Evolutionary conservation across 495 filamentous ascomycete genomes (phyloP).

Genomic region (Acidomyces sp.): DNA sequence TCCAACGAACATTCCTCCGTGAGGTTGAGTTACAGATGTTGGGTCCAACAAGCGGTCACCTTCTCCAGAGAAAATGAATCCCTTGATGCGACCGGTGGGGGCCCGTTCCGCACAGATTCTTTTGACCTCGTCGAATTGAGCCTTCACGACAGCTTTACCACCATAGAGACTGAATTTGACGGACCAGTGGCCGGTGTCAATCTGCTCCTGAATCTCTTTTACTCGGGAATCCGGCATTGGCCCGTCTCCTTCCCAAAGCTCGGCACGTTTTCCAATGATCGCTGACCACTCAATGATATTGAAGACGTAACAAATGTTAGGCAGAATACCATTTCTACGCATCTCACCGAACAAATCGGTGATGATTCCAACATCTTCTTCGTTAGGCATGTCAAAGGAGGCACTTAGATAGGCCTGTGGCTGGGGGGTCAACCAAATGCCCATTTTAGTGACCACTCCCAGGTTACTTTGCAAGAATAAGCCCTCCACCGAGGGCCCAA

Average conservation of each 20-base stretch:
- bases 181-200: constrained; percentile 14
- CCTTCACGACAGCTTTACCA: neutral
- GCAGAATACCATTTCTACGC: constrained; percentile 17
- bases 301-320: constrained; percentile 18
- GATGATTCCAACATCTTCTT: constrained; percentile 34
- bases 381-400: constrained; percentile 35
- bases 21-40: neutral
- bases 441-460: constrained; percentile 1
- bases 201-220: constrained; percentile 33
- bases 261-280: constrained; percentile 33
- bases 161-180: constrained; percentile 3
- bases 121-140: constrained; percentile 1
- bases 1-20: constrained; percentile 1
- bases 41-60: neutral
- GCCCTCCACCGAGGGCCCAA: neutral
- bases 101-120: neutral
- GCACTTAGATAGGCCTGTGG: constrained; percentile 37
- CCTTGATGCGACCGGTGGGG: neutral
- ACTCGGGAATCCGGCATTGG: constrained; percentile 36
- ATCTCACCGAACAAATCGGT: constrained; percentile 33
- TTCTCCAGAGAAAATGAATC: neutral
- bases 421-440: constrained; percentile 1
- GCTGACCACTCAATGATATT: constrained; percentile 36
- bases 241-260: constrained; percentile 34
- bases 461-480: constrained; percentile 1